phyloP scores from a whole-genome alignment of 306 rosid genomes.

The Arachis hypogaea region DNA sequence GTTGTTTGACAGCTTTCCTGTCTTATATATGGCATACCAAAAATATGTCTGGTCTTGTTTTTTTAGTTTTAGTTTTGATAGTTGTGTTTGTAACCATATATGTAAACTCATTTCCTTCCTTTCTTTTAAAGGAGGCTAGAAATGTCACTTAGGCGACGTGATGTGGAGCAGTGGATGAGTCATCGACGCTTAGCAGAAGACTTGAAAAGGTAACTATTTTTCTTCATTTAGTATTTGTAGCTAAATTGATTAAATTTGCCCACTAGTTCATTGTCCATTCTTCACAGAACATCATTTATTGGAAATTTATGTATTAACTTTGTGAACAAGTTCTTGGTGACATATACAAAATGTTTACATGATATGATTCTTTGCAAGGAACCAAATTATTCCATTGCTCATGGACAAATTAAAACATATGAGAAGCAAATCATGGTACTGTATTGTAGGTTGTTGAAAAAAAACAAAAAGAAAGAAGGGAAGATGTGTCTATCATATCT shows the following conservation, averaged over 20 bases:
- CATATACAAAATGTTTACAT: background rate
- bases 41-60: background rate
- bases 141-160: constrained; percentile 46
- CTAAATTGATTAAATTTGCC: constrained; percentile 12
- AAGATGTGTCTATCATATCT: background rate
- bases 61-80: background rate
- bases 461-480: no score
- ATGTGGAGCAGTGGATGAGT: constrained; percentile 50
- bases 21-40: background rate
- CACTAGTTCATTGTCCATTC: background rate
- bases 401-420: background rate
- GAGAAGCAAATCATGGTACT: constrained; percentile 1
- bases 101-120: background rate
- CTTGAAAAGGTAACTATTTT: constrained; percentile 27
- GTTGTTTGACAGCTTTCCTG: background rate
- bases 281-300: constrained; percentile 9
- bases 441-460: background rate
- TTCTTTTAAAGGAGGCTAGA: constrained; percentile 41
- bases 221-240: constrained; percentile 6
- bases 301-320: background rate
- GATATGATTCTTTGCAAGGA: background rate
- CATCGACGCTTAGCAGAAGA: constrained; percentile 36
- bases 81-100: constrained; percentile 3
- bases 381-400: background rate
- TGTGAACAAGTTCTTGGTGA: background rate